A percentile compares a stretch with the other conserved stretches of the same genome.
Evolutionary conservation across 352 stramenopile genomes (phyloP).

Genomic region (Saprolegnia diclina): DNA sequence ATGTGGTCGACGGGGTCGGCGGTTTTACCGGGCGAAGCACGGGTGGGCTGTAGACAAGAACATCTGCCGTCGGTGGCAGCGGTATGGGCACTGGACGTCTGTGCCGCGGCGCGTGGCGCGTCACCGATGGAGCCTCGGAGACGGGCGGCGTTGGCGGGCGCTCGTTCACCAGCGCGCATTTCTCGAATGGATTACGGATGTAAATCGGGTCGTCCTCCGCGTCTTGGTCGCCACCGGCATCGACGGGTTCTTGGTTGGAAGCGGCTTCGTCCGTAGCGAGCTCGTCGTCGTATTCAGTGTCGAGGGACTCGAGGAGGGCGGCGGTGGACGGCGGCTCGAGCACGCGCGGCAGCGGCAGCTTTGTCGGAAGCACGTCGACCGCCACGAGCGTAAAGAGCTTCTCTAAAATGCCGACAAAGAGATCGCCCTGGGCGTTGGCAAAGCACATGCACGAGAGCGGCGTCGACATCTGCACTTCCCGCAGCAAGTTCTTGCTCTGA

Average conservation of each 20-base stretch:
- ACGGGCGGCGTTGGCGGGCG: too few species aligned
- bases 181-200: too few species aligned
- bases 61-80: neutral
- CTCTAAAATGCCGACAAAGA: slow-evolving; percentile 29
- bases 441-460: slow-evolving; percentile 61
- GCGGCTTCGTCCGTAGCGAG: too few species aligned
- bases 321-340: neutral
- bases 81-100: neutral
- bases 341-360: neutral
- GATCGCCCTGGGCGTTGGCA: slow-evolving; percentile 53
- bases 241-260: too few species aligned
- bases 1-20: neutral
- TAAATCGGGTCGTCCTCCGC: too few species aligned
- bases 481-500: slow-evolving; percentile 48
- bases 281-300: neutral
- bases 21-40: neutral
- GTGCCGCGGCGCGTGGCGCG: neutral
- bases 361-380: slow-evolving; percentile 18
- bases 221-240: too few species aligned
- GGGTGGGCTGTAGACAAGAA: neutral
- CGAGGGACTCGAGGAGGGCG: neutral
- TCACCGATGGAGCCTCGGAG: neutral
- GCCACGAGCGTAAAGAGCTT: slow-evolving; percentile 21
- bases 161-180: too few species aligned
- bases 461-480: slow-evolving; percentile 50